Base-by-base conservation (phyloP, 1,284 basidiomycete genomes). In the Fomes fomentarius region DNA sequence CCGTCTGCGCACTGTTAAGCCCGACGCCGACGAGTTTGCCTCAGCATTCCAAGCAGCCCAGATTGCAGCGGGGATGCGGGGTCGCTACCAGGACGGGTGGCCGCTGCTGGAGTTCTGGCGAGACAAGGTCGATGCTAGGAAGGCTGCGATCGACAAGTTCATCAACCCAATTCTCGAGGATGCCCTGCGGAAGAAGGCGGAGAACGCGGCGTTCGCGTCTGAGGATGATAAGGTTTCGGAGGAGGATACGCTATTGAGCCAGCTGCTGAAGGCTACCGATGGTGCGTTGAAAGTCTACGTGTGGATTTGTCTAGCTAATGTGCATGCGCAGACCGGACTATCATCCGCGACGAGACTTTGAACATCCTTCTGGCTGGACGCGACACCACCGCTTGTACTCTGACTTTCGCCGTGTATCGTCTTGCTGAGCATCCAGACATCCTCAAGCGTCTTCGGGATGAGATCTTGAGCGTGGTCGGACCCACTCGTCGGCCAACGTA, bases 81-180 rank as follows among this genome's bases (percentile, higher is more conserved):
- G 71, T 44, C 70, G 56, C 6, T 56, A 45, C 47, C 54, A 51
- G 42, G 69, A 66, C 63, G 52, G 73, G 4, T 85, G 83, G 82
- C 79, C 80, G 9, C 57, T 84, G 3, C 63, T 63, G 2, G 82
- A 85, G 58, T 73, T 83, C 11, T 75, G 65, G 42, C 57, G 67
- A n/a, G 80, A 85, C 57, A 68, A 71, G 48, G 76, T 76, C 4
- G 65, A 67, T 39, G 66, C 70, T 25, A 71, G 74, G 6, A 81
- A 82, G 77, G 70, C 74, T 54, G 58, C 76, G 5, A 77, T 85
- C 21, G 76, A 78, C 48, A 74, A 71, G 1, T 82, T 76, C 50
- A 71, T 83, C 3, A 75, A 79, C 41, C 82, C 81, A 0, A 77
- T 84, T 31, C 57, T 83, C 7, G 54, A 71, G 33, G 75, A 77